Evolutionary conservation across 129 eudicot genomes (phyloP).

Genomic region (Sambucus nigra): DNA sequence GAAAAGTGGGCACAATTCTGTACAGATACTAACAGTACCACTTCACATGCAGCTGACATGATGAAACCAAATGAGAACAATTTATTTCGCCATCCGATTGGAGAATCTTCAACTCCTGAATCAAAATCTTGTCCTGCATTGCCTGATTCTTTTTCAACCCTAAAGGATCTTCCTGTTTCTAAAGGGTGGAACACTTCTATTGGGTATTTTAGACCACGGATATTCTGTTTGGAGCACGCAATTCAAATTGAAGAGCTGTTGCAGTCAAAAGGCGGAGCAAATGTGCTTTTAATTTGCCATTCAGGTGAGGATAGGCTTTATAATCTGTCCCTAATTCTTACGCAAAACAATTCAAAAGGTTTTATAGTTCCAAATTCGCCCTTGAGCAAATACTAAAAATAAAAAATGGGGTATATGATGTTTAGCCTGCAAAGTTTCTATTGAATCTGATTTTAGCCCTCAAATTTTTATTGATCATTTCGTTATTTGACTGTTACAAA

Average conservation of each 20-base stretch:
- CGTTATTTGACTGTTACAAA: background rate
- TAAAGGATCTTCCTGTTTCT: constrained; percentile 14
- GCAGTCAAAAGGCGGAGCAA: constrained; percentile 73
- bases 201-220: constrained; percentile 54
- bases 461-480: background rate
- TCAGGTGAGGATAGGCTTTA: constrained; percentile 47
- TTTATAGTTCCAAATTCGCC: too few species aligned
- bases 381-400: background rate
- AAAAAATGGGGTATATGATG: background rate
- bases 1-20: background rate
- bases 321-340: background rate
- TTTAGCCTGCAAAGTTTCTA: too few species aligned
- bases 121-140: constrained; percentile 10
- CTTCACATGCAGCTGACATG: background rate
- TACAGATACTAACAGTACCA: background rate
- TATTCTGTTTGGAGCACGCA: constrained; percentile 95
- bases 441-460: too few species aligned
- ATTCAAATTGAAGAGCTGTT: constrained; percentile 58
- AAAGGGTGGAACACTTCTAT: constrained; percentile 42
- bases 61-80: background rate
- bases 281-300: constrained; percentile 83
- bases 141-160: constrained; percentile 1
- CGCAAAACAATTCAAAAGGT: too few species aligned
- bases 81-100: constrained; percentile 3
- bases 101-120: constrained; percentile 12